Evolutionary conservation across 371 early-diverging fungal species (phyloP).

Genomic region (Syncephalis fuscata): DNA sequence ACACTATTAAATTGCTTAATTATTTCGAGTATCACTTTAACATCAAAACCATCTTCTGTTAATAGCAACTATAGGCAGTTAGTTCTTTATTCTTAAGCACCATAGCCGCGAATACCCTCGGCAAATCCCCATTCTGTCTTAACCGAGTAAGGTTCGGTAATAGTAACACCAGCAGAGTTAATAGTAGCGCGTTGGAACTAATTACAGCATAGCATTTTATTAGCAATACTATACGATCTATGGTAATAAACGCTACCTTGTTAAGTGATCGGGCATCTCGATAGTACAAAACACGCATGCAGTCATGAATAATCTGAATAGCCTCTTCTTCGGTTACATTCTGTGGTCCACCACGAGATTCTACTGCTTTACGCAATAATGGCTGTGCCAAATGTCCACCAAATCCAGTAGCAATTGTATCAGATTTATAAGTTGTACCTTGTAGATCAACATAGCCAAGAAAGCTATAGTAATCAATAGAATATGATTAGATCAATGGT

Average conservation of each 20-base stretch:
- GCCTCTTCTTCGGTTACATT: conserved; percentile 89
- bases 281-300: conserved; percentile 92
- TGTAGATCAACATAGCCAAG: conserved; percentile 91
- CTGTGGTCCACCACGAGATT: conserved; percentile 69
- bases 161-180: conserved; percentile 59
- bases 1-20: too few species aligned
- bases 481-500: conserved; percentile 4
- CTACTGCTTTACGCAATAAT: conserved; percentile 81
- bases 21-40: too few species aligned
- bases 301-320: conserved; percentile 65
- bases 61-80: background rate
- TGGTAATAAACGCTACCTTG: conserved; percentile 40
- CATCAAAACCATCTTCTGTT: too few species aligned
- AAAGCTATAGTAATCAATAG: conserved; percentile 33
- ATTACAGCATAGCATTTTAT: background rate
- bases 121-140: conserved; percentile 93
- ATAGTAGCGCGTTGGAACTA: conserved; percentile 87
- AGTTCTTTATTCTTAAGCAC: conserved; percentile 26
- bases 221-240: background rate
- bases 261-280: conserved; percentile 93
- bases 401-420: conserved; percentile 94
- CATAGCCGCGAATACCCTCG: conserved; percentile 77
- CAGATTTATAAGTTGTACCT: conserved; percentile 88
- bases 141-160: conserved; percentile 77
- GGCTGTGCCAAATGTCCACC: conserved; percentile 94